These are phyloP conservation scores for Ceratopteris richardii DNA, from an alignment of 75 land plant species.

Conservation along the genomic window DNA sequence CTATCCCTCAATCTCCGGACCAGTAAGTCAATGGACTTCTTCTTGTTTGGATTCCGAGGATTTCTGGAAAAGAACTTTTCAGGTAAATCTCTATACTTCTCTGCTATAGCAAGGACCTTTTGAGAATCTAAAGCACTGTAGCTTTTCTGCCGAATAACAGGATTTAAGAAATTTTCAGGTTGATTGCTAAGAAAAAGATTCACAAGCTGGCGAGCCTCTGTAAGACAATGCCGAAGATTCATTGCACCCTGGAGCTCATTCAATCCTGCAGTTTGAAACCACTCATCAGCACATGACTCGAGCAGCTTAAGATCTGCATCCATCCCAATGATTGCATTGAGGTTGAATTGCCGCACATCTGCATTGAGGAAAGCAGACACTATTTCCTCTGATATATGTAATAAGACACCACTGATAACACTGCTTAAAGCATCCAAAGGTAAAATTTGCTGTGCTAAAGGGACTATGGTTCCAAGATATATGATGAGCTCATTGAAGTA, in stretches of 20 bases:
- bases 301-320: slow-evolving; percentile 65
- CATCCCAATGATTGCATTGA: slow-evolving; percentile 61
- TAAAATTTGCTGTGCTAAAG: slow-evolving; percentile 83
- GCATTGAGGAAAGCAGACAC: slow-evolving; percentile 69
- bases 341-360: slow-evolving; percentile 71
- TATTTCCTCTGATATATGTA: slow-evolving; percentile 70
- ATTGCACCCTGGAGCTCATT: slow-evolving; percentile 36
- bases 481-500: slow-evolving; percentile 64
- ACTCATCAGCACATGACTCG: slow-evolving; percentile 81
- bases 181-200: slow-evolving; percentile 73
- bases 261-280: slow-evolving; percentile 33
- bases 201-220: slow-evolving; percentile 71
- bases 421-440: slow-evolving; percentile 74
- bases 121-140: slow-evolving; percentile 64
- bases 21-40: slow-evolving; percentile 75
- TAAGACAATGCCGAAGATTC: slow-evolving; percentile 47
- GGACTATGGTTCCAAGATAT: slow-evolving; percentile 62
- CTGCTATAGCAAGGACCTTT: slow-evolving; percentile 66
- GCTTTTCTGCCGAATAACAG: slow-evolving; percentile 70
- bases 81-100: slow-evolving; percentile 83
- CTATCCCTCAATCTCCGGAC: slow-evolving; percentile 60
- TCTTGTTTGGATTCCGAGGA: slow-evolving; percentile 55
- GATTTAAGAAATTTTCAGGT: slow-evolving; percentile 85
- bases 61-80: slow-evolving; percentile 61
- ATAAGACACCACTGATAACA: slow-evolving; percentile 69